phyloP scores from a whole-genome alignment of 805 yeast species.

The Lachancea sp. region DNA sequence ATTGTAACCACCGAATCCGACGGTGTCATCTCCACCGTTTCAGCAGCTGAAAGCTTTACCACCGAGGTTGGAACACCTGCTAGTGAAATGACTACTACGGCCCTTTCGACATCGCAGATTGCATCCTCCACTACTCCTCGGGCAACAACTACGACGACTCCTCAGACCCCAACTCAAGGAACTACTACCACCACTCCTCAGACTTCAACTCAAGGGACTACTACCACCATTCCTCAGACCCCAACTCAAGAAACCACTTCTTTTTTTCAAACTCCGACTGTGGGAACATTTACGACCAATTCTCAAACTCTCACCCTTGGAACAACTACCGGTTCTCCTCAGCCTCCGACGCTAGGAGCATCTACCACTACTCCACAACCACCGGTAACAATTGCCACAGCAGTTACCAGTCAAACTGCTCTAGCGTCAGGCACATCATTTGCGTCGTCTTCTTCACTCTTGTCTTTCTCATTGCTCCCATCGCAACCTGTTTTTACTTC shows the following conservation, averaged over 20 bases:
- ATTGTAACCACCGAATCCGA: constrained; percentile 7
- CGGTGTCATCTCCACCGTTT: constrained; percentile 3
- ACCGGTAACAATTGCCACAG: background rate
- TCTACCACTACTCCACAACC: background rate
- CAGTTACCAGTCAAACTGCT: background rate
- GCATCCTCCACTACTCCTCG: too few relatives aligned
- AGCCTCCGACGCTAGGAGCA: background rate
- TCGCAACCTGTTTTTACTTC: constrained; percentile 1
- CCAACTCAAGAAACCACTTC: background rate
- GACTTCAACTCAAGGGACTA: background rate
- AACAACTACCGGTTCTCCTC: background rate
- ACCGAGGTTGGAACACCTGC: background rate
- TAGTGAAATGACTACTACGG: background rate
- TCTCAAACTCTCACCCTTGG: background rate
- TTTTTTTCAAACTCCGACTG: background rate
- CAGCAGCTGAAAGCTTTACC: constrained; percentile 2
- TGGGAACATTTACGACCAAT: background rate
- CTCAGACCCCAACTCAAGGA: background rate
- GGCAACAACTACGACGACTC: too few relatives aligned
- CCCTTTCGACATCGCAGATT: too few relatives aligned
- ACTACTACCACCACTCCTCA: background rate
- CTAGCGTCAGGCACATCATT: background rate
- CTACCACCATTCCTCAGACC: background rate
- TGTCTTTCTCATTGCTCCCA: constrained; percentile 2
- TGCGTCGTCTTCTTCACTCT: constrained; percentile 2